Evolutionary conservation across 345 rosid species (phyloP).

Genomic region (Raphanus raphanistrum): DNA sequence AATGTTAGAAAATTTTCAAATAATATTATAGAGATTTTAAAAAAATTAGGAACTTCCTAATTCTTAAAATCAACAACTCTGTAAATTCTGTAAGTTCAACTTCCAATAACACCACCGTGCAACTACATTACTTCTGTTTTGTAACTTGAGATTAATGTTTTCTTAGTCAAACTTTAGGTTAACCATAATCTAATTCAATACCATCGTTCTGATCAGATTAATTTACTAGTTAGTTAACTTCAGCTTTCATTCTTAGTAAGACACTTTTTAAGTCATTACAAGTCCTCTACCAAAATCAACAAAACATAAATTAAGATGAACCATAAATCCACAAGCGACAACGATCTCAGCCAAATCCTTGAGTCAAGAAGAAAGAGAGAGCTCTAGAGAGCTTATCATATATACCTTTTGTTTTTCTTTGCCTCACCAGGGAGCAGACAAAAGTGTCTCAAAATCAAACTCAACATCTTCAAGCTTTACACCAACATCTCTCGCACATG

Average conservation of each 20-base stretch:
- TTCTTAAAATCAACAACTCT: no score
- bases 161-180: background rate
- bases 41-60: no score
- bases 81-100: no score
- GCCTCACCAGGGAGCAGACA: constrained; percentile 44
- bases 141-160: no score
- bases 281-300: background rate
- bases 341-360: background rate
- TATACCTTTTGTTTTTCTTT: background rate
- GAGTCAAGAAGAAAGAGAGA: background rate
- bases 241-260: no score
- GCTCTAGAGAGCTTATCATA: background rate
- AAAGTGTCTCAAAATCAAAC: constrained; percentile 35
- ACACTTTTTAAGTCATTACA: no score
- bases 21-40: no score
- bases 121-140: no score
- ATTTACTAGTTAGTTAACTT: background rate
- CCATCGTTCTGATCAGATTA: background rate
- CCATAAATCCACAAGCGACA: background rate
- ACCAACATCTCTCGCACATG: constrained; percentile 11
- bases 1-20: no score
- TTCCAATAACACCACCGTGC: no score
- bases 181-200: background rate
- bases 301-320: background rate
- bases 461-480: constrained; percentile 22